Conservation (phyloP, 2,329 filamentous ascomycete genomes). For the Calonectria hawksworthii region DNA sequence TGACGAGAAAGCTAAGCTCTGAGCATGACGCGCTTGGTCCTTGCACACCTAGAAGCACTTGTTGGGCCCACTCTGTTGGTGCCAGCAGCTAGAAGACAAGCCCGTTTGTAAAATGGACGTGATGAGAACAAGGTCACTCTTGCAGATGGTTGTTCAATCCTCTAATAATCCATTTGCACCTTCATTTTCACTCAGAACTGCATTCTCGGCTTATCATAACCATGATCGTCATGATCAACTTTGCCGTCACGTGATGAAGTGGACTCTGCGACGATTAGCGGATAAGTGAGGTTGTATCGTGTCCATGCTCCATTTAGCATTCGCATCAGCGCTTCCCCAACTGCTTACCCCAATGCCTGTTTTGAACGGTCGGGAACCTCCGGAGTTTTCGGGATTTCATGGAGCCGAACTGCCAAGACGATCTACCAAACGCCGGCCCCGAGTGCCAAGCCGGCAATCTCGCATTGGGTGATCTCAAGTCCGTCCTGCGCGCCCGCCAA, state of each 20-base stretch:
- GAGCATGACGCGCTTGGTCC: not conserved
- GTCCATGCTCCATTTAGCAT: conserved; percentile 7
- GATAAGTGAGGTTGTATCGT: not conserved
- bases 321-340: not conserved
- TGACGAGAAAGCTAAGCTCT: not conserved
- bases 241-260: not conserved
- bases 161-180: no score
- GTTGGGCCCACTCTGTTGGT: not conserved
- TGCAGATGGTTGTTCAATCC: not conserved
- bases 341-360: conserved; percentile 1
- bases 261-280: not conserved
- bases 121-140: not conserved
- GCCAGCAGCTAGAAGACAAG: not conserved
- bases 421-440: not conserved
- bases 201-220: not conserved
- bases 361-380: not conserved
- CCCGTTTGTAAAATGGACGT: not conserved
- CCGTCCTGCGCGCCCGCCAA: conserved; percentile 6
- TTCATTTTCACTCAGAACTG: no score
- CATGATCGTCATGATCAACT: not conserved
- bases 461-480: not conserved
- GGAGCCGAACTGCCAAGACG: conserved; percentile 55
- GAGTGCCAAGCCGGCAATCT: not conserved
- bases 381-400: not conserved
- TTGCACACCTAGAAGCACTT: not conserved